Evolutionary conservation across 768 basidiomycete species (phyloP).

Genomic region (Dentipellis sp.): DNA sequence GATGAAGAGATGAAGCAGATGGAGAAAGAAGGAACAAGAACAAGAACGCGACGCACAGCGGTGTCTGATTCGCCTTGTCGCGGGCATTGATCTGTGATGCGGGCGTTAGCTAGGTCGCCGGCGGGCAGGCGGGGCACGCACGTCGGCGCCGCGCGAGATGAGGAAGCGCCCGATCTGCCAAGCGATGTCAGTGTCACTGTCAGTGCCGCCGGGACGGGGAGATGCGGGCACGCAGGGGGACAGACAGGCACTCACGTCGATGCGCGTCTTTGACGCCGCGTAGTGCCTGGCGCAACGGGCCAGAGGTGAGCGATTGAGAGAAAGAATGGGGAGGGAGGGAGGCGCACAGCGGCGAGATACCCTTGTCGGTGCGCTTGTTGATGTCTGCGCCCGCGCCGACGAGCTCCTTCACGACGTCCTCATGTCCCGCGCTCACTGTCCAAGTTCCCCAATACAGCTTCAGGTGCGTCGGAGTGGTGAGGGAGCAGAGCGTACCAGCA

Average conservation of each 20-base stretch:
- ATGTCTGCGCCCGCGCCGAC: constrained; percentile 79
- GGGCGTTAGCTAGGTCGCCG: constrained; percentile 18
- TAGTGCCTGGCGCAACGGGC: constrained; percentile 56
- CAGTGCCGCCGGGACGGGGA: background rate
- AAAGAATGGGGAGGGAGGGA: constrained; percentile 2
- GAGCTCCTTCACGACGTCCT: constrained; percentile 65
- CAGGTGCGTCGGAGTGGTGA: background rate
- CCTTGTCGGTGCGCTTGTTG: constrained; percentile 74
- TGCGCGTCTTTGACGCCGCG: constrained; percentile 84
- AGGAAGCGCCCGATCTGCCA: constrained; percentile 79
- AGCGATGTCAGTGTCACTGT: constrained; percentile 2
- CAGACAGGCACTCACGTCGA: constrained; percentile 43
- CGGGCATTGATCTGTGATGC: constrained; percentile 75
- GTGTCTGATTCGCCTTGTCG: constrained; percentile 88
- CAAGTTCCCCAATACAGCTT: constrained; percentile 6
- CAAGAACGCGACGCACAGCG: constrained; percentile 50
- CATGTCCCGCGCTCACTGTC: constrained; percentile 75
- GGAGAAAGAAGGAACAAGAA: too few species aligned
- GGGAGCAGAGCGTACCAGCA: constrained; percentile 38
- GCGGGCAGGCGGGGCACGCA: constrained; percentile 32
- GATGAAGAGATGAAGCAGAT: too few species aligned
- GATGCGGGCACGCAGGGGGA: too few species aligned
- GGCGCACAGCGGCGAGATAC: constrained; percentile 71
- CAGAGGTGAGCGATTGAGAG: constrained; percentile 4
- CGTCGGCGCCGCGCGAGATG: constrained; percentile 85